Base-by-base conservation (phyloP, 2,329 filamentous ascomycete genomes). In the Talaromyces sp. region DNA sequence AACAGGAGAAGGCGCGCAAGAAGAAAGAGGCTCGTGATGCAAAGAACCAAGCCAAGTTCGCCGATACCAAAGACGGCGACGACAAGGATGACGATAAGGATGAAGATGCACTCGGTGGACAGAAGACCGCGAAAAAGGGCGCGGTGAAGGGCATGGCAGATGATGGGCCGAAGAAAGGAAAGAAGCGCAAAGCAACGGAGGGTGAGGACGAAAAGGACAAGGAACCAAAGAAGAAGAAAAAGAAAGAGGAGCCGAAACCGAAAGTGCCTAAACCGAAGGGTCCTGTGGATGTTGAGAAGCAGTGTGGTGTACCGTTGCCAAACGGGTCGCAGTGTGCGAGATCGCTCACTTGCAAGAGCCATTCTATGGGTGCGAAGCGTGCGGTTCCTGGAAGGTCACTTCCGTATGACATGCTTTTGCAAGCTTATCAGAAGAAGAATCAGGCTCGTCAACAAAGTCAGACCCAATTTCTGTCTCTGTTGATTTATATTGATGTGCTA, bases 361-460 rank as follows among this genome's bases (percentile, higher is more conserved):
- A 97, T 70, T 89, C 86, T n/a, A 97, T 97, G 93, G 93, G 93
- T 11, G 90, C 93, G 5, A 97, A 97, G 78, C 85, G 93, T 70
- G 90, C 90, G 0, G 93, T 97, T 3, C 90, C 92, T 5, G 93
- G 93, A 0, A 85, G 93, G 67, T 95, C 91, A 52, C 80, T 96
- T 66, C 93, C 93, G 1, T 97, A 97, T 74, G 93, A 97, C 76
- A 95, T 96, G 89, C 82, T 97, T 45, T 84, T 97, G 43, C 88
- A 90, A 14, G 89, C 90, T 8, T 95, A 95, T 73, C 91, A 95
- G 77, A 97, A 98, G 84, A 98, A 97, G 83, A 99, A 99, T 72
- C 95, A 98, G 77, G 95, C 95, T 24, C 96, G 97, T 74, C 92
- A 97, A 81, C 95, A 98, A 78, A 96, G 92, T 93, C 83, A 80